Base-by-base conservation (phyloP, 768 basidiomycete species). In the Lactarius akahatsu region DNA sequence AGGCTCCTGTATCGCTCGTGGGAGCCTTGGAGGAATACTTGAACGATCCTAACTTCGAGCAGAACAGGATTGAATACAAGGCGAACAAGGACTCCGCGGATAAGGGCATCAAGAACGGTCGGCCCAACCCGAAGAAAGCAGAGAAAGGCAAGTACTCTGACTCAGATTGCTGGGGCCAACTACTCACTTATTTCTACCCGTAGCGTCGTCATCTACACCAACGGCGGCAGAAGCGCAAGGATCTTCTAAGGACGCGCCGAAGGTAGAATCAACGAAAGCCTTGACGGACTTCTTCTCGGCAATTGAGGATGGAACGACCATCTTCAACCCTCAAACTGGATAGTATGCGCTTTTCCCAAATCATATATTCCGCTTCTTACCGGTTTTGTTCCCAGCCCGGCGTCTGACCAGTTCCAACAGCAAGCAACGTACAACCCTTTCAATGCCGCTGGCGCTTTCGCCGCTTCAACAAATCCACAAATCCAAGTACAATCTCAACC, bases 1-100 rank as follows among this genome's bases (percentile, higher is more conserved):
- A 96, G 94, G 95, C 97, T 0, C 97, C 97, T 6, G 90, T 97
- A 13, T 95, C 93, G 0, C 81, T 99, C n/a, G 96, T 92, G 7
- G 88, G 89, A 41, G 87, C 97, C 23, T 82, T 99, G 36, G 91
- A 98, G 74, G 96, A 98, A 73, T 99, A 98, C 74, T 82, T 99
- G 59, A 88, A 93, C 64, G 97, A 99, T 76, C 92, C 96, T 28
- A 94, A 94, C 73, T 99, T 99, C 71, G 97, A 98, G 76, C 88
- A 92, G 77, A 98, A 98, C 76, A 80, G 96, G 68, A 79, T 90
- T 10, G 97, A 98, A 73, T 98, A 99, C 79, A 94, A 84, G 77
- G 80, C 87, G 28, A 93, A 87, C 75, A 92, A 92, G 76, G 83
- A 81, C 6, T 81, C 85, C 3, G 83, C 84, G 3, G 91, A 91